These are phyloP conservation scores for Fusarium drepaniforme DNA, from an alignment of 2,329 filamentous ascomycete genomes.

Conservation along the genomic window DNA sequence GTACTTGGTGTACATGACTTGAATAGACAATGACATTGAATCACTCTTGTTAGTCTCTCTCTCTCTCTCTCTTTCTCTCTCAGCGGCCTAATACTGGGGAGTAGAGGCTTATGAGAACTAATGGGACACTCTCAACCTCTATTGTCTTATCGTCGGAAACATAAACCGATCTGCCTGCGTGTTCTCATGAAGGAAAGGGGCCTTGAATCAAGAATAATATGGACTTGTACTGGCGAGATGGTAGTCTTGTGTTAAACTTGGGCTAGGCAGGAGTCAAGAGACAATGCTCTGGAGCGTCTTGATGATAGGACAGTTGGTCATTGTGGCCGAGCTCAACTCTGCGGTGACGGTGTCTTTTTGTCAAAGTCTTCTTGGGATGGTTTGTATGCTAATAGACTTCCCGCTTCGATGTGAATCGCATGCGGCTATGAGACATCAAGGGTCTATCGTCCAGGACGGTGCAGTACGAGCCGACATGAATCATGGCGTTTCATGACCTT, in stretches of 20 bases:
- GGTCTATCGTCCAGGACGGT: too few relatives aligned
- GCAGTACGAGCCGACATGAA: too few relatives aligned
- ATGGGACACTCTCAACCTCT: neutral
- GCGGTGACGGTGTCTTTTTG: neutral
- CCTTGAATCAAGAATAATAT: neutral
- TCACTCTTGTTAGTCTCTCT: neutral
- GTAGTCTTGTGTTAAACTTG: neutral
- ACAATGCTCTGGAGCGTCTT: too few relatives aligned
- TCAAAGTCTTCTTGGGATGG: neutral
- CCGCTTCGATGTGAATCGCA: too few relatives aligned
- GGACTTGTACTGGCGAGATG: neutral
- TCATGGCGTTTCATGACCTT: too few relatives aligned
- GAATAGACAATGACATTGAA: neutral
- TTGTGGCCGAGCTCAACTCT: too few relatives aligned
- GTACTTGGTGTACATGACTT: neutral
- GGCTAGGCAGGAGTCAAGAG: too few relatives aligned
- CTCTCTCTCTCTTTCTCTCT: neutral
- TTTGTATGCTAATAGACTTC: too few relatives aligned
- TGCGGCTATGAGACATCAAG: too few relatives aligned
- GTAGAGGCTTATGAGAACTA: neutral
- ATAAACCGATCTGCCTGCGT: neutral
- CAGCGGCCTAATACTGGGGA: neutral
- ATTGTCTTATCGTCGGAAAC: neutral
- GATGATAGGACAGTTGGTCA: neutral
- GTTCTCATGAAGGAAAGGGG: neutral